Percentiles rank a stretch among this genome's conserved stretches.
phyloP scores from a whole-genome alignment of 805 yeast genomes.

The Metschnikowia anglica region DNA sequence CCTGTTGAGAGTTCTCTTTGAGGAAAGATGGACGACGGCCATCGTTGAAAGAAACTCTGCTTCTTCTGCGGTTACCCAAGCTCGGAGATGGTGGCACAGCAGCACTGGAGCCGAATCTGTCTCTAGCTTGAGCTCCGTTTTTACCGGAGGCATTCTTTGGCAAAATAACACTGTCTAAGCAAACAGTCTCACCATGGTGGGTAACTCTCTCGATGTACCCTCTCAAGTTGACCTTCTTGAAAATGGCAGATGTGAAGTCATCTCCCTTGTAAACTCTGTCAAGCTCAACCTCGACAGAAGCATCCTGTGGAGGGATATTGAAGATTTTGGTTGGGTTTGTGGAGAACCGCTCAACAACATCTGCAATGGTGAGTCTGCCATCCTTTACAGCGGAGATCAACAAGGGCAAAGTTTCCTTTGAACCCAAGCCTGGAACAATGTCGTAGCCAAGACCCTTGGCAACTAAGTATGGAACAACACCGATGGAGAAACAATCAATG shows the following conservation, averaged over 20 bases:
- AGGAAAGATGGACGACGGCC: slow-evolving; percentile 37
- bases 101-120: slow-evolving; percentile 39
- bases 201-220: slow-evolving; percentile 91
- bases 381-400: slow-evolving; percentile 76
- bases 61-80: slow-evolving; percentile 30
- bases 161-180: slow-evolving; percentile 77
- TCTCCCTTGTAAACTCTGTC: slow-evolving; percentile 53
- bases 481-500: slow-evolving; percentile 86
- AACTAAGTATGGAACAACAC: slow-evolving; percentile 70
- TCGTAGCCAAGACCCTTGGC: slow-evolving; percentile 64
- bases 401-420: slow-evolving; percentile 78
- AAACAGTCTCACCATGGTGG: slow-evolving; percentile 73
- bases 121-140: slow-evolving; percentile 45
- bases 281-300: slow-evolving; percentile 77
- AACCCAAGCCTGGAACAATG: slow-evolving; percentile 70
- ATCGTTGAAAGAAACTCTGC: slow-evolving; percentile 35
- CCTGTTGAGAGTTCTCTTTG: slow-evolving; percentile 39
- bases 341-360: slow-evolving; percentile 71
- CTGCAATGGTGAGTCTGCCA: slow-evolving; percentile 68
- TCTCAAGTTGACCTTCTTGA: slow-evolving; percentile 50
- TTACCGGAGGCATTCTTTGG: slow-evolving; percentile 57
- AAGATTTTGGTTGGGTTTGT: slow-evolving; percentile 80
- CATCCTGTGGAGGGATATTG: slow-evolving; percentile 76
- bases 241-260: slow-evolving; percentile 34
- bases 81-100: slow-evolving; percentile 48